Base-by-base conservation (phyloP, 225 moss, liverwort and hornwort species). In the Sphagnum tenellum region DNA sequence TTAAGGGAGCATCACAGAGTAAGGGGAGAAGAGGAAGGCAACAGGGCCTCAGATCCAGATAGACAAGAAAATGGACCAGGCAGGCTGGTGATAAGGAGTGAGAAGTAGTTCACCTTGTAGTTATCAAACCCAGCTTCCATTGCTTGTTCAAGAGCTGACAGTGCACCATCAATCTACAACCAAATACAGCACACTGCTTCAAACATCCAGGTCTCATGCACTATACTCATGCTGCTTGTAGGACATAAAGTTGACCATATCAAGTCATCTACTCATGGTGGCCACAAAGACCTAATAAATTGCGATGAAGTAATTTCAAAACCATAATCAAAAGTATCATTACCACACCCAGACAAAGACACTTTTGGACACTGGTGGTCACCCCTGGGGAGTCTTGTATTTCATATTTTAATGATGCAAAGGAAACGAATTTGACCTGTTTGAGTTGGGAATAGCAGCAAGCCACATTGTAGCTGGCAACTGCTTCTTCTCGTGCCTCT, bases 381-480 rank as follows among this genome's bases (percentile, higher is more conserved):
- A 29, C 29, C 29, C 29, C 29, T 29, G 29, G 29, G 29, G 29
- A 29, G 29, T 29, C 29, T 29, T 29, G 29, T 29, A 29, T 29
- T 29, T 29, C 29, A 29, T 29, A 29, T 29, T 29, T 29, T 29
- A 29, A 29, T 29, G 29, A 29, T 29, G 29, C 29, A 29, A 29
- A 29, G 29, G 29, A 29, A 29, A 29, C 29, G 1, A 14, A 45
- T 4, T 45, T 52, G 58, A 84, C 86, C 86, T 86, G 72, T 45
- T 87, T 82, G 12, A 98, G 75, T 68, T 90, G 90, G 5, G 93
- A 81, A 69, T 93, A 98, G 66, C 98, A 98, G 71, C 98, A 98
- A n/a, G 98, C 88, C 49, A 93, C 82, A 67, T 98, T 93, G 69
- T 93, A 98, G 73, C 93, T 81, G 29, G 98, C 87, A 3, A 98